Evolutionary conservation across 371 early-diverging fungal genomes (phyloP).

Genomic region (Mortierella sp.): DNA sequence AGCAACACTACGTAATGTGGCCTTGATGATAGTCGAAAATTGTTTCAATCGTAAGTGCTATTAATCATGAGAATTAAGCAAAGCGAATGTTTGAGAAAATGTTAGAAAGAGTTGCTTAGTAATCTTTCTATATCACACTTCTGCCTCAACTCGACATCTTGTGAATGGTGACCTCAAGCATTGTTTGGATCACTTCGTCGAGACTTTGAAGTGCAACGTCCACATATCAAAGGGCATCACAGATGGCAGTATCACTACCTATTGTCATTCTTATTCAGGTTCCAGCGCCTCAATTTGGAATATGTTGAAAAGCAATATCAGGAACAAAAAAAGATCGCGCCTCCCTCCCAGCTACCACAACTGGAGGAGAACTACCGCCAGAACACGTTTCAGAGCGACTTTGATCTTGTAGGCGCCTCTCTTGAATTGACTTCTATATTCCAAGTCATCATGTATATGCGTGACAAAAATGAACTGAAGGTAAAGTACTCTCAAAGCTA

Average conservation of each 20-base stretch:
- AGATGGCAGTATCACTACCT: conserved; percentile 46
- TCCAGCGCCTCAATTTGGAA: conserved; percentile 45
- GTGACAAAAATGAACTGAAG: conserved; percentile 55
- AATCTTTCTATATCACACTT: neutral
- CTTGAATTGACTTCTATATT: conserved; percentile 62
- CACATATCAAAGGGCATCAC: conserved; percentile 64
- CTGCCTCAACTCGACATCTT: conserved; percentile 23
- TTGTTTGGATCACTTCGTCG: conserved; percentile 64
- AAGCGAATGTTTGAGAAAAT: neutral
- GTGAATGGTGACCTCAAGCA: conserved; percentile 27
- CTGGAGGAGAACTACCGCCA: conserved; percentile 25
- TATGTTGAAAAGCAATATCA: conserved; percentile 20
- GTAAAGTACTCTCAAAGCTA: neutral
- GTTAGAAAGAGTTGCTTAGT: neutral
- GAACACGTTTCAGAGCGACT: conserved; percentile 53
- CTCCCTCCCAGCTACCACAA: neutral
- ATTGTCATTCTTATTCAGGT: conserved; percentile 57
- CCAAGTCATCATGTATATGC: conserved; percentile 63
- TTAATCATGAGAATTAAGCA: no score
- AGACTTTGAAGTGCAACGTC: conserved; percentile 70
- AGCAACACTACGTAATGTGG: conserved; percentile 17
- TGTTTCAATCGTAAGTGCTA: conserved; percentile 69
- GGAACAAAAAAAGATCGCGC: conserved; percentile 24
- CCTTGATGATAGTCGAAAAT: conserved; percentile 59
- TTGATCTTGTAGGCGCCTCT: conserved; percentile 65